Conservation (phyloP, 208 protist species). For the Trypanosoma conorhini region DNA sequence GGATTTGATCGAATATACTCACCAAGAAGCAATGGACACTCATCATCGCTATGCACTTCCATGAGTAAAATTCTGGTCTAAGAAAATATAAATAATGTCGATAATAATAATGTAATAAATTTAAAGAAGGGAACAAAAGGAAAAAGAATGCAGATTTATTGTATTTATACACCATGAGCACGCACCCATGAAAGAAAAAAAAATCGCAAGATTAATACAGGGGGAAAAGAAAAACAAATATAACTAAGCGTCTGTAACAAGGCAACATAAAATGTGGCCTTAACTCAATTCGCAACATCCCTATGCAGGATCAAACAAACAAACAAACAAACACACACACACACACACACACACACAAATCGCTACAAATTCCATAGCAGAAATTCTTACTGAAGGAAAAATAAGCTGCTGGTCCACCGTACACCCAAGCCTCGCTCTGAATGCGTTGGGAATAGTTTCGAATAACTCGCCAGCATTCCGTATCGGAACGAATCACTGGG, state of each 20-base stretch:
- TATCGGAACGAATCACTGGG: constrained; percentile 14
- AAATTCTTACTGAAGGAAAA: constrained; percentile 26
- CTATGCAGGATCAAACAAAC: not conserved
- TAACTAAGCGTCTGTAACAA: too few relatives aligned
- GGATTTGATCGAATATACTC: constrained; percentile 47
- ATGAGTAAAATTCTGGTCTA: constrained; percentile 8
- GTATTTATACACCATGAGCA: not conserved
- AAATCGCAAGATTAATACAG: too few relatives aligned
- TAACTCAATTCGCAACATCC: not conserved
- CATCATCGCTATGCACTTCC: constrained; percentile 8
- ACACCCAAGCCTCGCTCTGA: constrained; percentile 38
- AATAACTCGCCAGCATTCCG: constrained; percentile 25
- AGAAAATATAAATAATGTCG: constrained; percentile 11
- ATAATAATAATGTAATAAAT: not conserved
- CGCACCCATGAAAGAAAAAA: not conserved
- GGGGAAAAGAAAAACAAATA: too few relatives aligned
- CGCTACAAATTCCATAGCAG: not conserved
- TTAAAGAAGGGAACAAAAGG: too few relatives aligned
- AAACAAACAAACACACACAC: not conserved
- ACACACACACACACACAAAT: not conserved
- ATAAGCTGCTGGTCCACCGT: constrained; percentile 33
- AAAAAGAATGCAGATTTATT: constrained; percentile 4
- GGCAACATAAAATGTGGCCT: too few relatives aligned
- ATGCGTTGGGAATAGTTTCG: constrained; percentile 32
- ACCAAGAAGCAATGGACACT: constrained; percentile 13